These are phyloP conservation scores for Magnolia kwangsiensis DNA, from an alignment of 164 flowering plant genomes.

Conservation along the genomic window DNA sequence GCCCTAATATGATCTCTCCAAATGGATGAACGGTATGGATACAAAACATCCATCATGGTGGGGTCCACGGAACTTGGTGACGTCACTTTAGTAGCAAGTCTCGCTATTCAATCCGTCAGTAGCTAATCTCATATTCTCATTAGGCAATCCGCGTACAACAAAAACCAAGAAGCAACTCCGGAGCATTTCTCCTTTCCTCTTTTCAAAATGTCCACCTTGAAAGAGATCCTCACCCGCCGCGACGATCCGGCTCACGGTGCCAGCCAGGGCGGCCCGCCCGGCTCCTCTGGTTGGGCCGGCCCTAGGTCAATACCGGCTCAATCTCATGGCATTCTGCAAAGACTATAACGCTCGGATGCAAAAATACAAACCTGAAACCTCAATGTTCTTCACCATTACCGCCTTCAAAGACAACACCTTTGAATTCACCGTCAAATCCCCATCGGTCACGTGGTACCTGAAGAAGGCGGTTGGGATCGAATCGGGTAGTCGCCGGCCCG, in stretches of 20 bases:
- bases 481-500: conserved; percentile 69
- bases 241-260: conserved; percentile 80
- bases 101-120: no score
- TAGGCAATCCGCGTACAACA: no score
- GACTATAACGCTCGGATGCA: conserved; percentile 98
- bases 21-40: no score
- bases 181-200: neutral
- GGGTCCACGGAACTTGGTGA: no score
- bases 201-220: conserved; percentile 51
- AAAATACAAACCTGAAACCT: conserved; percentile 86
- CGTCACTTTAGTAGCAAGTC: no score
- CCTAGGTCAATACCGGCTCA: conserved; percentile 82
- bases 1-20: no score
- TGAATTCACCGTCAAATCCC: conserved; percentile 84
- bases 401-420: conserved; percentile 93
- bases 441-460: conserved; percentile 90
- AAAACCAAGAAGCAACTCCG: no score
- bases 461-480: conserved; percentile 92
- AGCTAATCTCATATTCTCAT: no score
- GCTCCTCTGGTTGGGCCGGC: conserved; percentile 96
- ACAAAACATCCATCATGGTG: no score
- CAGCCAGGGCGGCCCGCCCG: conserved; percentile 85
- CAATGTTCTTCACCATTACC: conserved; percentile 82
- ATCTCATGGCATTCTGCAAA: conserved; percentile 98
- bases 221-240: conserved; percentile 78